These are phyloP conservation scores for Rhizopogon salebrosus DNA, from an alignment of 768 basidiomycete genomes.

Conservation along the genomic window DNA sequence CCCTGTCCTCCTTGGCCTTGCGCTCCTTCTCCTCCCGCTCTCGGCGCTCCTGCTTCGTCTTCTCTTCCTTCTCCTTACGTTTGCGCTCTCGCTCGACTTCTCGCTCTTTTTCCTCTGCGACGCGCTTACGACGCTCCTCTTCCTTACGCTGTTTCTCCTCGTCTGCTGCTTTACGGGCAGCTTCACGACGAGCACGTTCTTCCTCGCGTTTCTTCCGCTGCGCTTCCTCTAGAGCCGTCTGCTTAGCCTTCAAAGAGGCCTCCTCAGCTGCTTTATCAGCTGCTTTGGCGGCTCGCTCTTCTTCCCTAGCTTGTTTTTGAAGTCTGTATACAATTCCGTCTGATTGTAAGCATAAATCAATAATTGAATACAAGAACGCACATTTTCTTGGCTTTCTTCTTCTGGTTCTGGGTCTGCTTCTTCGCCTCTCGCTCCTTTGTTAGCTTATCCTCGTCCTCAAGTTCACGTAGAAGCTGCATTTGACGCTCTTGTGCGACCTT, in stretches of 20 bases:
- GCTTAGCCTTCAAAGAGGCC: conserved; percentile 70
- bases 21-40: conserved; percentile 62
- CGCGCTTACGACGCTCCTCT: conserved; percentile 74
- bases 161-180: conserved; percentile 67
- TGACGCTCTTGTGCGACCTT: conserved; percentile 96
- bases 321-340: conserved; percentile 42
- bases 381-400: conserved; percentile 99
- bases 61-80: conserved; percentile 72
- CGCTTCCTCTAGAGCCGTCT: conserved; percentile 75
- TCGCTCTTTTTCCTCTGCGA: conserved; percentile 76
- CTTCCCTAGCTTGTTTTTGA: conserved; percentile 91
- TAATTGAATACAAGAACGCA: conserved; percentile 32
- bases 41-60: conserved; percentile 41
- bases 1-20: conserved; percentile 58
- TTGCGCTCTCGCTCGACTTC: conserved; percentile 73
- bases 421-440: conserved; percentile 87
- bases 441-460: conserved; percentile 91
- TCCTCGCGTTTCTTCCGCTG: conserved; percentile 80
- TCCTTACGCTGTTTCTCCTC: conserved; percentile 82
- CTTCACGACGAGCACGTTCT: conserved; percentile 76
- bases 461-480: conserved; percentile 85
- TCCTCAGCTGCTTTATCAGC: conserved; percentile 88
- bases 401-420: conserved; percentile 90
- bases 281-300: conserved; percentile 77
- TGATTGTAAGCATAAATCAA: conserved; percentile 1